Conservation (phyloP, 257 asterid species). For the Nicotiana otophora region DNA sequence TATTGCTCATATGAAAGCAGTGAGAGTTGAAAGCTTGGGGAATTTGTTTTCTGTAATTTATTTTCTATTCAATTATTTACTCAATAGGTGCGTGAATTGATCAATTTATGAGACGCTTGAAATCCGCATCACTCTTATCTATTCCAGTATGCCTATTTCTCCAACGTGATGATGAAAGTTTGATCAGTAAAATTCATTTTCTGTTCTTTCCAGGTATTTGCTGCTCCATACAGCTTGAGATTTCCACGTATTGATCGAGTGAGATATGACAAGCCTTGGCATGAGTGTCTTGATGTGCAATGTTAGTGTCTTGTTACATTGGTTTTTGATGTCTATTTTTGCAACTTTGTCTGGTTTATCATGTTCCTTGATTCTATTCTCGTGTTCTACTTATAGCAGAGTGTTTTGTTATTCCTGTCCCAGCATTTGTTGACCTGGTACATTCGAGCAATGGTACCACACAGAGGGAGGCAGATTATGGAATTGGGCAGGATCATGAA, state of each 20-base stretch:
- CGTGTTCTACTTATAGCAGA: constrained; percentile 1
- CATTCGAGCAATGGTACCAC: constrained; percentile 92
- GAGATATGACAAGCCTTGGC: constrained; percentile 97
- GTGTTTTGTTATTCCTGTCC: constrained; percentile 10
- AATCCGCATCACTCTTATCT: neutral
- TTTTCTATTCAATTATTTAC: neutral
- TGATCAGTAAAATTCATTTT: neutral
- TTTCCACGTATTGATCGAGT: constrained; percentile 95
- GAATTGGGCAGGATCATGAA: constrained; percentile 41
- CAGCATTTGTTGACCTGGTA: constrained; percentile 91
- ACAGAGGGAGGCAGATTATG: constrained; percentile 42
- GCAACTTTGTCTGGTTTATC: constrained; percentile 6
- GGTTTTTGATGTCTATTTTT: constrained; percentile 5
- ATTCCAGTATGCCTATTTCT: neutral
- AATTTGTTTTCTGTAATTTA: neutral
- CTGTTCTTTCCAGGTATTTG: constrained; percentile 63
- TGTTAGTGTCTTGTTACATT: constrained; percentile 45
- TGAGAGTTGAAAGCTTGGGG: neutral
- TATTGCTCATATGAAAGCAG: neutral
- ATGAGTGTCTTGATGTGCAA: constrained; percentile 92
- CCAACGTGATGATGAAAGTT: constrained; percentile 1
- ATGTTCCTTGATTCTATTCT: constrained; percentile 2
- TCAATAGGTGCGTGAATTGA: neutral
- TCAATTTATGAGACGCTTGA: neutral
- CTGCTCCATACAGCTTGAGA: constrained; percentile 97